Evolutionary conservation across 2,329 filamentous ascomycete genomes (phyloP).

Genomic region (Aspergillus novoparasiticus): DNA sequence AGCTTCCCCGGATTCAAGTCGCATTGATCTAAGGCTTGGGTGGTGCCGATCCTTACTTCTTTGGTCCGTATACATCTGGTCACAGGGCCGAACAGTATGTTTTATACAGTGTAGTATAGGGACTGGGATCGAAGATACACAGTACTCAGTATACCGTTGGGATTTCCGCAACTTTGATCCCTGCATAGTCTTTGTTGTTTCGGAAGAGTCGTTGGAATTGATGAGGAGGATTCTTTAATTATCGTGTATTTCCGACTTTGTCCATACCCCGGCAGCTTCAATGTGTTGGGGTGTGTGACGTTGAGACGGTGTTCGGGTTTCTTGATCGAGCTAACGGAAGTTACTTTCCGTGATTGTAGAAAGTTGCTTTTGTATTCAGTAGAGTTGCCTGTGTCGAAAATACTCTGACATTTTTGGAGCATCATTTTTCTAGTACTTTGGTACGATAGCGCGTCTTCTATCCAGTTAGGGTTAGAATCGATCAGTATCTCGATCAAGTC

Average conservation of each 20-base stretch:
- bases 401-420: background rate
- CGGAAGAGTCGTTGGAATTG: background rate
- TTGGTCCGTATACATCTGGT: background rate
- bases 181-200: background rate
- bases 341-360: background rate
- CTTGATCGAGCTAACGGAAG: background rate
- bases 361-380: background rate
- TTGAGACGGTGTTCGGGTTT: background rate
- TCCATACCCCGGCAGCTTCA: background rate
- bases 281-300: background rate
- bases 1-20: slow-evolving; percentile 14
- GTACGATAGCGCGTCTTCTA: background rate
- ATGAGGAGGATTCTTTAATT: background rate
- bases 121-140: background rate
- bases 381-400: too few relatives aligned
- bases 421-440: background rate
- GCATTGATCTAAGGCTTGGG: slow-evolving; percentile 18
- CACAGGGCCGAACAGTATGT: slow-evolving; percentile 8
- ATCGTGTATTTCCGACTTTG: background rate
- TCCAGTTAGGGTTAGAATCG: background rate
- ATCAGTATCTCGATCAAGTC: background rate
- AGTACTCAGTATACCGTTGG: slow-evolving; percentile 7
- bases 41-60: slow-evolving; percentile 11
- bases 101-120: background rate
- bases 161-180: slow-evolving; percentile 1